Percentiles rank a stretch among this genome's conserved stretches.
Conservation (phyloP, 108 stramenopile genomes). For the Skeletonema costatum region DNA sequence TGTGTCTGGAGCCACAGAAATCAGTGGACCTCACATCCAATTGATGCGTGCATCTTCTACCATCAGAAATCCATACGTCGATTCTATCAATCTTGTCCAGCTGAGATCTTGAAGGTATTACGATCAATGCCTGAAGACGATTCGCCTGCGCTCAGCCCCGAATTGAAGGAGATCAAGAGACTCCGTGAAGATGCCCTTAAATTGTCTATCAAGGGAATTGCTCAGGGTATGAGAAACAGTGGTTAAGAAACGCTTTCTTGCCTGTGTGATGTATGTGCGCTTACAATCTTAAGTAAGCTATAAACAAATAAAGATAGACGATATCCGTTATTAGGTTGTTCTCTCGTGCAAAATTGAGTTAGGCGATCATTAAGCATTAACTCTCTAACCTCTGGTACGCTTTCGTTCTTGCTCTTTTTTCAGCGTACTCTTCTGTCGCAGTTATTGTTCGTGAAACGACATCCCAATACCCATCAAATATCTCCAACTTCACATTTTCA, state of each 20-base stretch:
- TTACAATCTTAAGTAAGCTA: background rate
- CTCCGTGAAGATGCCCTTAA: constrained; percentile 84
- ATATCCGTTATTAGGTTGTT: background rate
- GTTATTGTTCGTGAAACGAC: background rate
- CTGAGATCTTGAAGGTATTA: constrained; percentile 88
- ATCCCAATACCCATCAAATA: background rate
- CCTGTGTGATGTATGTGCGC: background rate
- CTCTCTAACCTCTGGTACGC: background rate
- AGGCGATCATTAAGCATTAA: background rate
- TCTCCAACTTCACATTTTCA: background rate
- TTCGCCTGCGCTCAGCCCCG: constrained; percentile 49
- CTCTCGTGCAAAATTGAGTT: background rate
- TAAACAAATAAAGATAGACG: background rate
- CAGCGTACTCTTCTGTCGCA: background rate
- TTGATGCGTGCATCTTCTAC: constrained; percentile 83
- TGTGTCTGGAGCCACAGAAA: constrained; percentile 77
- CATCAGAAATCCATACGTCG: constrained; percentile 95
- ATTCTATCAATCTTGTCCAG: constrained; percentile 97
- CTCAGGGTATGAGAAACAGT: constrained; percentile 97
- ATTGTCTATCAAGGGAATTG: constrained; percentile 94
- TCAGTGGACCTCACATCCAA: constrained; percentile 81
- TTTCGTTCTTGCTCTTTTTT: background rate
- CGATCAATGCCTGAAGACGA: constrained; percentile 74
- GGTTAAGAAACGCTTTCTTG: constrained; percentile 63
- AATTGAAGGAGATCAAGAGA: constrained; percentile 53